Evolutionary conservation across 1,284 basidiomycete species (phyloP), one percentile per base, ranked within the genome.

Genomic region (Tilletia setariae): DNA sequence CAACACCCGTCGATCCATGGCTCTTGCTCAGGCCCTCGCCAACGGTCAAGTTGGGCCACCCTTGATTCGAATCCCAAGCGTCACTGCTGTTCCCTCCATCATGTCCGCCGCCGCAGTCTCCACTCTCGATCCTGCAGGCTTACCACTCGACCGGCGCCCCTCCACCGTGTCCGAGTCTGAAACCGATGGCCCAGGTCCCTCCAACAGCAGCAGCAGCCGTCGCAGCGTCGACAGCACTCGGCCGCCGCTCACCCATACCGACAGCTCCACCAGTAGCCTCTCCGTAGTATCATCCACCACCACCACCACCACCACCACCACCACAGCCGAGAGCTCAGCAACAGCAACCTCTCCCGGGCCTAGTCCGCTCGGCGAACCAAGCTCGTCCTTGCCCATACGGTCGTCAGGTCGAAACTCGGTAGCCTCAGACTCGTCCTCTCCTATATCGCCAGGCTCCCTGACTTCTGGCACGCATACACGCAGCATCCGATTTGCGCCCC

Each of bases 1-100:
- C 74, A 82, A 82, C 68, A 82, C 80, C 8, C 73, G 79, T 35
- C 67, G 78, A 59, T 78, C 76, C 61, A 80, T 80, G 78, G 80
- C 75, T 9, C 74, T 78, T 2, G 80, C 80, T 13, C 74, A 79
- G 65, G 80, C 79, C 0, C 73, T 82, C 2, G 76, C 77, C 63
- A 78, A 72, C 43, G 78, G 78, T 4, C 68, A 72, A 42, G 68
- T 76, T 66, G 68, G 46, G 35, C 13, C 70, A 42, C 64, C 42
- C n/a, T 9, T 35, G 16, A 35, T 30, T 9, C 56, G 56, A 2
- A 25, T 25, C 16, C 19, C 28, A 2, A 61, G 56, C 56, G 19
- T 61, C 25, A 61, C 28, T 40, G 56, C 51, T 19, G n/a, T 30
- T 7, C 19, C 56, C 16, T 61, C 56, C 23, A 19, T 53, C 16